These are phyloP conservation scores for Hyaloscypha hepaticicola DNA, from an alignment of 495 filamentous ascomycete genomes.

Conservation along the genomic window DNA sequence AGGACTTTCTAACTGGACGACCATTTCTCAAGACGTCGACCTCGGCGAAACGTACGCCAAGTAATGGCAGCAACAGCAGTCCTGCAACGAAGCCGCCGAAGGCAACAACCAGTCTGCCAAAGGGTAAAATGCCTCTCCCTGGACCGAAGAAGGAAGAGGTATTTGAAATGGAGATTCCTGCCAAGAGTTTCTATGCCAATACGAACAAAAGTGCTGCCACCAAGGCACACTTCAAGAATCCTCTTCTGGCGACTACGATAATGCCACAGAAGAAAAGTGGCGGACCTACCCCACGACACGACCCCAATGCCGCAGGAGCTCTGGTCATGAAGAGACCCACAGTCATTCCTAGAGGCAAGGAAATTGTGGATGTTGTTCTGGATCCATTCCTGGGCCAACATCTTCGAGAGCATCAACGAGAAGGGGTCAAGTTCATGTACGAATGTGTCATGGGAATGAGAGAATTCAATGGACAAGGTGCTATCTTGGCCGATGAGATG, in stretches of 20 bases:
- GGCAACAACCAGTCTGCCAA: slow-evolving; percentile 11
- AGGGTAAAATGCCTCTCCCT: slow-evolving; percentile 14
- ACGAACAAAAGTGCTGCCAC: slow-evolving; percentile 22
- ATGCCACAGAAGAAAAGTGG: slow-evolving; percentile 44
- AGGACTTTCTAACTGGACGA: slow-evolving; percentile 61
- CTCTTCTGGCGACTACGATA: slow-evolving; percentile 55
- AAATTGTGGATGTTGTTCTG: slow-evolving; percentile 76
- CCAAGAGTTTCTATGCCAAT: slow-evolving; percentile 30
- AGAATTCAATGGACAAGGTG: slow-evolving; percentile 67
- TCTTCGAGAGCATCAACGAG: slow-evolving; percentile 72
- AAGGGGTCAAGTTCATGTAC: slow-evolving; percentile 76
- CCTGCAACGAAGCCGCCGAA: slow-evolving; percentile 6
- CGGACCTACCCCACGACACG: slow-evolving; percentile 61
- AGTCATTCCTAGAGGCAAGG: slow-evolving; percentile 58
- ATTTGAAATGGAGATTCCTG: slow-evolving; percentile 19
- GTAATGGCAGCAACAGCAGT: slow-evolving; percentile 15
- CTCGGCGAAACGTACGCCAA: slow-evolving; percentile 17
- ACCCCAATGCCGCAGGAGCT: slow-evolving; percentile 58
- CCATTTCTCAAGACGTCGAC: slow-evolving; percentile 44
- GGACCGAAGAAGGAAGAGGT: slow-evolving; percentile 10
- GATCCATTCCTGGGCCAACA: slow-evolving; percentile 68
- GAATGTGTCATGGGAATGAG: slow-evolving; percentile 85
- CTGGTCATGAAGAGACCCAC: slow-evolving; percentile 68
- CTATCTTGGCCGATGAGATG: slow-evolving; percentile 83
- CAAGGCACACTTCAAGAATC: slow-evolving; percentile 54